These are phyloP conservation scores for Ophiocordyceps camponoti-leonardi DNA, from an alignment of 2,329 filamentous ascomycete species.

Conservation along the genomic window DNA sequence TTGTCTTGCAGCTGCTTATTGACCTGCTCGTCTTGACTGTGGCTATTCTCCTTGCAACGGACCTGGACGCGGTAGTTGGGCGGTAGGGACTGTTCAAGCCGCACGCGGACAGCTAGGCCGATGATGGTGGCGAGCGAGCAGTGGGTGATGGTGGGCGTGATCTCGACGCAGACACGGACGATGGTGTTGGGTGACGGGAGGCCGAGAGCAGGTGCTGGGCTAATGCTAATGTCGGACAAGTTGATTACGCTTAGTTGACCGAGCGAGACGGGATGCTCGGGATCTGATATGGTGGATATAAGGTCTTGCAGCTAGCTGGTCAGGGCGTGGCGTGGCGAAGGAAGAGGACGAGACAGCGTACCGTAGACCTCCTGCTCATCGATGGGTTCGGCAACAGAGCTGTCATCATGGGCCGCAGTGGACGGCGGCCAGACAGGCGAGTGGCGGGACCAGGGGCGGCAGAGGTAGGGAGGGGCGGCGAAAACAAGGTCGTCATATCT, in stretches of 20 bases:
- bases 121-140: slow-evolving; percentile 95
- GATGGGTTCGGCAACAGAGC: slow-evolving; percentile 60
- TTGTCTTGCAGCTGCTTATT: slow-evolving; percentile 96
- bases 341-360: slow-evolving; percentile 18
- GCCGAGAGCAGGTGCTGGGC: slow-evolving; percentile 18
- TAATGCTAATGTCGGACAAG: slow-evolving; percentile 79
- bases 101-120: slow-evolving; percentile 78
- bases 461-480: slow-evolving; percentile 25
- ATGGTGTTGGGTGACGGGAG: slow-evolving; percentile 33
- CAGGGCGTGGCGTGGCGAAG: background rate
- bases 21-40: slow-evolving; percentile 84
- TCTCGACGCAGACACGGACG: slow-evolving; percentile 65
- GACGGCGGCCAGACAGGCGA: slow-evolving; percentile 16
- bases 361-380: slow-evolving; percentile 96
- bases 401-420: slow-evolving; percentile 24
- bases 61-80: slow-evolving; percentile 87
- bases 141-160: slow-evolving; percentile 93
- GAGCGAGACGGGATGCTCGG: slow-evolving; percentile 87
- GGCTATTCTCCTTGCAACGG: slow-evolving; percentile 88
- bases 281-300: slow-evolving; percentile 87
- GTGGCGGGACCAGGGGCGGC: slow-evolving; percentile 20
- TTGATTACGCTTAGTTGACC: slow-evolving; percentile 91
- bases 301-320: slow-evolving; percentile 43
- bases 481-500: slow-evolving; percentile 29
- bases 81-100: slow-evolving; percentile 78